Percentiles rank a stretch among this genome's conserved stretches.
Conservation (phyloP, 2,329 filamentous ascomycete genomes). For the Pestalotiopsis sp. region DNA sequence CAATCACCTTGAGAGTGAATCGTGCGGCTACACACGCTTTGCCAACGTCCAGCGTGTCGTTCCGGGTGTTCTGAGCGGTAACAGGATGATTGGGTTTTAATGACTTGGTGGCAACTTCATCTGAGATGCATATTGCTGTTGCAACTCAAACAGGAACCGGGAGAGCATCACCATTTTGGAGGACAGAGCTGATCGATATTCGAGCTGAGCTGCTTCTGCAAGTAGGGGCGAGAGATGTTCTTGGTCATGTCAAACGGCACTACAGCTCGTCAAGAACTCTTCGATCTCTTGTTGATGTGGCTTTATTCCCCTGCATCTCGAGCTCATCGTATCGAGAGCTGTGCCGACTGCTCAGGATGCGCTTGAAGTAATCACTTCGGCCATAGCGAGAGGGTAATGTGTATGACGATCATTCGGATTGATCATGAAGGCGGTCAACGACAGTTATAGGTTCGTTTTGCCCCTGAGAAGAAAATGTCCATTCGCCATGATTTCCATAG, state of each 20-base stretch:
- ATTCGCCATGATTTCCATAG: no score
- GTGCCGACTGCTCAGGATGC: no score
- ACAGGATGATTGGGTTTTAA: constrained; percentile 4
- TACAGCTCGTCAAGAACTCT: not conserved
- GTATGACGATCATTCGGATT: no score
- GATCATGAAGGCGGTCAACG: no score
- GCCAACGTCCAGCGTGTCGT: constrained; percentile 20
- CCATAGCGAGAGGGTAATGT: no score
- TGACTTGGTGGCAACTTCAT: not conserved
- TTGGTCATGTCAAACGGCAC: not conserved
- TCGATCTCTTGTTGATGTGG: not conserved
- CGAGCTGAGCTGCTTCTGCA: no score
- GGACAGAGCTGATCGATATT: not conserved
- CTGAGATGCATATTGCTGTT: not conserved
- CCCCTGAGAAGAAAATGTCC: no score
- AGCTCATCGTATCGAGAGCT: no score
- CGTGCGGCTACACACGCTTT: constrained; percentile 40
- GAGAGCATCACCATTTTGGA: not conserved
- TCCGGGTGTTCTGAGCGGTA: not conserved
- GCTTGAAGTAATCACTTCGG: no score
- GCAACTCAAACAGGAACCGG: not conserved
- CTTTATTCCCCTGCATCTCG: not conserved
- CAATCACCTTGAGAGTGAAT: constrained; percentile 47
- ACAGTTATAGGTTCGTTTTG: no score
- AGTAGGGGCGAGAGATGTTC: not conserved